These are phyloP conservation scores for Aspergillus leporis DNA, from an alignment of 495 filamentous ascomycete genomes.

Conservation along the genomic window DNA sequence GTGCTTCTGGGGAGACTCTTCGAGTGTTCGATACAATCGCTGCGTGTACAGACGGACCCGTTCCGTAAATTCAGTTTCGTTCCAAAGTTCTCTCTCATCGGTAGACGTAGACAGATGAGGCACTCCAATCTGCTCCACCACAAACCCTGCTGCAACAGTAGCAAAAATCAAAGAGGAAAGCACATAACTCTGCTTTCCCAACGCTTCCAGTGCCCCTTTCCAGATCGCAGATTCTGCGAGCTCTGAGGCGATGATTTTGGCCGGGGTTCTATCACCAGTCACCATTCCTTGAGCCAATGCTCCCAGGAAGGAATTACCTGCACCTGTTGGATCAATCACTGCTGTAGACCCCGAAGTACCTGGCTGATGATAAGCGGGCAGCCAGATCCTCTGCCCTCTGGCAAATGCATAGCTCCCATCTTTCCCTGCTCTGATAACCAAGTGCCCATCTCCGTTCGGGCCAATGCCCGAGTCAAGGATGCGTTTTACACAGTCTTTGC, in stretches of 20 bases:
- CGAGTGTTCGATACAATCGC: constrained; percentile 45
- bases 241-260: constrained; percentile 35
- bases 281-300: constrained; percentile 76
- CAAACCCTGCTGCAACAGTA: constrained; percentile 86
- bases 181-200: constrained; percentile 44
- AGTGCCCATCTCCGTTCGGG: constrained; percentile 39
- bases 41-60: constrained; percentile 54
- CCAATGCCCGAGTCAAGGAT: constrained; percentile 59
- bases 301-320: constrained; percentile 90
- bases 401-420: constrained; percentile 58
- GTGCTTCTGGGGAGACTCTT: constrained; percentile 48
- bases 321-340: constrained; percentile 93
- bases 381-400: constrained; percentile 35
- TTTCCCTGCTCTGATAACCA: constrained; percentile 59
- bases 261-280: constrained; percentile 46
- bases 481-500: constrained; percentile 52
- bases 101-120: constrained; percentile 57
- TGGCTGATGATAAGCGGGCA: constrained; percentile 60
- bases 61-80: constrained; percentile 60
- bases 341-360: constrained; percentile 33
- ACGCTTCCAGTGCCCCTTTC: constrained; percentile 28
- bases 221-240: constrained; percentile 35
- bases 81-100: constrained; percentile 73
- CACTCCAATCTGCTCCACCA: constrained; percentile 90
- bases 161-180: constrained; percentile 75